Percentiles rank a stretch among this genome's conserved stretches.
phyloP scores from a whole-genome alignment of 768 basidiomycete genomes.

The Leccinum olivaceopallidum region DNA sequence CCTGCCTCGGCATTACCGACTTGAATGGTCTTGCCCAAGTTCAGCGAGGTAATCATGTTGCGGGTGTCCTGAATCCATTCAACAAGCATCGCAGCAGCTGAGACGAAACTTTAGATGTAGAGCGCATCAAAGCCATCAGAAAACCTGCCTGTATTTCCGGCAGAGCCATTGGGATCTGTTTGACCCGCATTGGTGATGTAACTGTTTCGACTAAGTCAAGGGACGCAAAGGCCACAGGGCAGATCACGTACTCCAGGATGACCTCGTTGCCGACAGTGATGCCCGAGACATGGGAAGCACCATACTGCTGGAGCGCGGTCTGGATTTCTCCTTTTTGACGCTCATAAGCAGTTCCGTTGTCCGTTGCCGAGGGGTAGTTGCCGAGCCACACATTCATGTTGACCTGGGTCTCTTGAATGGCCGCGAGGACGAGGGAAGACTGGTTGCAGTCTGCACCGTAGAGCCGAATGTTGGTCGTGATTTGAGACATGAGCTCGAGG shows the following conservation, averaged over 20 bases:
- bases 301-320: conserved; percentile 72
- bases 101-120: neutral
- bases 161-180: conserved; percentile 53
- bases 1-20: conserved; percentile 89
- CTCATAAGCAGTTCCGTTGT: conserved; percentile 66
- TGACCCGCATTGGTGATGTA: conserved; percentile 55
- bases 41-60: conserved; percentile 52
- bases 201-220: conserved; percentile 37
- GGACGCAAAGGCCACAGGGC: neutral
- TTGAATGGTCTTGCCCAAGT: conserved; percentile 57
- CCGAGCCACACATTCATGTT: conserved; percentile 80
- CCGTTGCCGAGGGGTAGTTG: conserved; percentile 63
- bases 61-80: conserved; percentile 68
- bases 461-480: conserved; percentile 78
- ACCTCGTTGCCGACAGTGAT: conserved; percentile 93
- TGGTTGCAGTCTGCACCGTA: conserved; percentile 91
- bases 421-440: conserved; percentile 79
- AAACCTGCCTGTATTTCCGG: conserved; percentile 46
- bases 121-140: neutral
- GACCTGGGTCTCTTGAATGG: conserved; percentile 87
- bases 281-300: conserved; percentile 72
- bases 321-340: conserved; percentile 72
- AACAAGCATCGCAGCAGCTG: conserved; percentile 64
- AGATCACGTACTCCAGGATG: conserved; percentile 63
- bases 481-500: conserved; percentile 73